Percentiles rank a stretch among this genome's conserved stretches.
Conservation (phyloP, 2,329 filamentous ascomycete genomes). For the Zalaria obscura region DNA sequence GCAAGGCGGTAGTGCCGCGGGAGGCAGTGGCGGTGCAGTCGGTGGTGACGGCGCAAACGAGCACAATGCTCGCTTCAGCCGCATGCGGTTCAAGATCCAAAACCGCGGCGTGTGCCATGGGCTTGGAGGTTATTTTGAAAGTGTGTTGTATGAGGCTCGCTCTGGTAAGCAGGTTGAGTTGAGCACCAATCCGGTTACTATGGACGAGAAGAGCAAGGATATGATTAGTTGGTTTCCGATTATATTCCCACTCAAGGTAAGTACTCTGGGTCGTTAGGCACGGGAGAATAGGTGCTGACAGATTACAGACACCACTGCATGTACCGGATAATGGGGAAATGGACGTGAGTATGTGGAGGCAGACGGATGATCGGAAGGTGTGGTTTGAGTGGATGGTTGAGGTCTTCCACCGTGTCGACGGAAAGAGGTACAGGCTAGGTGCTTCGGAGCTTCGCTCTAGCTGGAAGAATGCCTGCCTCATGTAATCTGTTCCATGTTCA, state of each 20-base stretch:
- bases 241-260: conserved; percentile 87
- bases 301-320: conserved; percentile 59
- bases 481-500: conserved; percentile 29
- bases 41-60: conserved; percentile 74
- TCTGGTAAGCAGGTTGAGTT: conserved; percentile 55
- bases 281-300: not conserved
- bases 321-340: conserved; percentile 75
- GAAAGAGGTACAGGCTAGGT: conserved; percentile 51
- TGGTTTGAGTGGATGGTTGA: conserved; percentile 99
- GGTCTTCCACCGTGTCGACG: conserved; percentile 51
- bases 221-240: conserved; percentile 99
- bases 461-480: conserved; percentile 54
- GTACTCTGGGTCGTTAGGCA: conserved; percentile 11
- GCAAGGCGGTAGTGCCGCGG: conserved; percentile 48
- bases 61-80: conserved; percentile 74
- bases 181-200: conserved; percentile 82
- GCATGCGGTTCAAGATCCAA: conserved; percentile 62
- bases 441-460: conserved; percentile 55
- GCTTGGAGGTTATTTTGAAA: conserved; percentile 89
- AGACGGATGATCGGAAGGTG: conserved; percentile 87
- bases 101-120: conserved; percentile 79
- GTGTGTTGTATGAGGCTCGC: conserved; percentile 61
- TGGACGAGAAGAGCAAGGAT: conserved; percentile 82
- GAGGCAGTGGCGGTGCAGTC: conserved; percentile 57
- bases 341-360: conserved; percentile 87